Evolutionary conservation across 116 monocot genomes (phyloP).

Genomic region (Trichopus zeylanicus): DNA sequence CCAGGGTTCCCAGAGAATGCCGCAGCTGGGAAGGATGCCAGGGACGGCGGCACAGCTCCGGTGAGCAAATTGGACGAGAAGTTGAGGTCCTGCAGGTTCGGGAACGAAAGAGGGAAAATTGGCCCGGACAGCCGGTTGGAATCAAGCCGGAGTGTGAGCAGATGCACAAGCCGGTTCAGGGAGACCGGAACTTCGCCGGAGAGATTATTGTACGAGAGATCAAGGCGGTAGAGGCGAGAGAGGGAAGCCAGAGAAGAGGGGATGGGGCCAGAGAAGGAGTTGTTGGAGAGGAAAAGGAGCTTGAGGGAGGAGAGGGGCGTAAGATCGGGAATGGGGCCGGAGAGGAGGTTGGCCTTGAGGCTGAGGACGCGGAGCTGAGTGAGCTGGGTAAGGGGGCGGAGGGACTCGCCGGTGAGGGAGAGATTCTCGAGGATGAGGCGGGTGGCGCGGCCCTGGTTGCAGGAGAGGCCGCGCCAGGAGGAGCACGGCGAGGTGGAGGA

Average conservation of each 20-base stretch:
- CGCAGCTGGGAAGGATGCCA: slow-evolving; percentile 36
- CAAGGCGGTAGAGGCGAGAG: slow-evolving; percentile 53
- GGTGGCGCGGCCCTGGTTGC: slow-evolving; percentile 37
- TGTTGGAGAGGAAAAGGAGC: slow-evolving; percentile 69
- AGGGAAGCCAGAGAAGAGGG: slow-evolving; percentile 34
- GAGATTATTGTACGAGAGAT: slow-evolving; percentile 57
- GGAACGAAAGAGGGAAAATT: slow-evolving; percentile 38
- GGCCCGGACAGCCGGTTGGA: slow-evolving; percentile 52
- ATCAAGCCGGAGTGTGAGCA: slow-evolving; percentile 68
- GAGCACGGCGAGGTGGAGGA: slow-evolving; percentile 30
- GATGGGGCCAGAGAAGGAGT: slow-evolving; percentile 54
- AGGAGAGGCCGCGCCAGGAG: slow-evolving; percentile 46
- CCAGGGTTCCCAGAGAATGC: slow-evolving; percentile 49
- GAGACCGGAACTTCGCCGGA: slow-evolving; percentile 40
- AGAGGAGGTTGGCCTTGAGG: slow-evolving; percentile 61
- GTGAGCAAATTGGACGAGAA: slow-evolving; percentile 46
- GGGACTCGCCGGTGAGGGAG: slow-evolving; percentile 34
- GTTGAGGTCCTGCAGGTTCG: slow-evolving; percentile 57
- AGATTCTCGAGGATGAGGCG: slow-evolving; percentile 61
- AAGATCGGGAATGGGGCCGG: slow-evolving; percentile 57
- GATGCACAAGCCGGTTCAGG: slow-evolving; percentile 25
- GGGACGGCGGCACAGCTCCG: slow-evolving; percentile 48
- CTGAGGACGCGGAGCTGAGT: slow-evolving; percentile 72
- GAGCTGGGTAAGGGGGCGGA: slow-evolving; percentile 28
- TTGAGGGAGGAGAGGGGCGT: slow-evolving; percentile 41